Conservation (phyloP, 78 protist genomes). For the Chrysochromulina tobinii region DNA sequence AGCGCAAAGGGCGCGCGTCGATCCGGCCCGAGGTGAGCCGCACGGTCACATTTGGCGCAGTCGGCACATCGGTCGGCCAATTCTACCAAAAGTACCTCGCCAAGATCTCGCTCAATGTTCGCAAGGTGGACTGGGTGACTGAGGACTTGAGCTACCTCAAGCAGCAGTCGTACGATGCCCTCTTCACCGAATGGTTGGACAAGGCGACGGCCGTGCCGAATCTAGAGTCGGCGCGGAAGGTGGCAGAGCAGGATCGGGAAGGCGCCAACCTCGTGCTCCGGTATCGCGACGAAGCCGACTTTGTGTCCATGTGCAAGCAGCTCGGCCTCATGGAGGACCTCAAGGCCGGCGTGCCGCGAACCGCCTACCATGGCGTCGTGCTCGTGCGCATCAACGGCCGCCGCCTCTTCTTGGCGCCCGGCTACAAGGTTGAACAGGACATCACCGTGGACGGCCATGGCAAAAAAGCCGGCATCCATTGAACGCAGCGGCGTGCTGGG, state of each 20-base stretch:
- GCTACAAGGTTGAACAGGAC: too few relatives aligned
- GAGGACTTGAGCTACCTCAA: background rate
- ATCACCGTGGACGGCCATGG: too few relatives aligned
- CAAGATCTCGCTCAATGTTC: constrained; percentile 47
- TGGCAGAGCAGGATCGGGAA: background rate
- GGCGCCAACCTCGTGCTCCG: background rate
- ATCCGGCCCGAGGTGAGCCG: constrained; percentile 62
- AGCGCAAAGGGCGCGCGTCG: constrained; percentile 47
- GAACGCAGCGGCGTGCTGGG: too few relatives aligned
- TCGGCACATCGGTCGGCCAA: constrained; percentile 67
- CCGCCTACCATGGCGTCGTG: constrained; percentile 77
- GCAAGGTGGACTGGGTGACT: background rate
- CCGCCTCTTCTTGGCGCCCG: too few relatives aligned
- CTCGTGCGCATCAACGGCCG: background rate
- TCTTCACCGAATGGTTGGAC: background rate
- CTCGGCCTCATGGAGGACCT: constrained; percentile 72
- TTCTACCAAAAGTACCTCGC: constrained; percentile 53
- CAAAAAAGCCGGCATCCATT: too few relatives aligned
- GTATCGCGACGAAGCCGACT: background rate
- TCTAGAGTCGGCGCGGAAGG: background rate
- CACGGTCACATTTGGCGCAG: constrained; percentile 67
- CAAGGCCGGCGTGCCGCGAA: constrained; percentile 76
- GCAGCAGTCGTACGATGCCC: background rate
- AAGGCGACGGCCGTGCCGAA: background rate
- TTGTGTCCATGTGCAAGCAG: background rate